Evolutionary conservation across 345 rosid species (phyloP), one percentile per base, ranked within the genome.

Genomic region (Gossypium australe): DNA sequence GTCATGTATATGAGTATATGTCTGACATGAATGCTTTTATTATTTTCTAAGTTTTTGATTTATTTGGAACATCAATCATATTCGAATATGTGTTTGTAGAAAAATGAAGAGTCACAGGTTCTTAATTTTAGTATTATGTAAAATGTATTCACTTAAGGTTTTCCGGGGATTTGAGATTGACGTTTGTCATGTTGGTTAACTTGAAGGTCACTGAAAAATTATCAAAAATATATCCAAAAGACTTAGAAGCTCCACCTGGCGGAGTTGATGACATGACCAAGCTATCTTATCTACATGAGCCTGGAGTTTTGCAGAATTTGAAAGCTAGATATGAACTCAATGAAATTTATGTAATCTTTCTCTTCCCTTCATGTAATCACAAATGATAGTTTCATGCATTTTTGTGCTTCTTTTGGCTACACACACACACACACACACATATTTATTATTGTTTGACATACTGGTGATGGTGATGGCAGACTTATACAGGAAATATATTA

Each of bases 201-300:
- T 58, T 72, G 62, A 79, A 94, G 97, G 60, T 94, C 70, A 89
- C 85, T 38, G 88, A 90, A 66, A 87, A 82, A 38, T 67, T 94
- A 72, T 86, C 97, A 43, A 92, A 86, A 80, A 67, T 90, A 77
- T 90, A 87, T 71, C 98, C 98, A 12, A 90, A 90, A 57, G 98
- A 94, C 78, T 80, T 85, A 80, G 98, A 94, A 86, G 97, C 97
- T 76, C 94, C 97, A 18, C 84, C 95, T 24, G 98, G 96, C 45
- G 98, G 98, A 60, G 97, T 94, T 75, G 98, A 94, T 90, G 98
- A 92, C 85, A 94, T 94, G 98, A 92, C 97, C 72, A 94, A 92
- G 84, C 88, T 94, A 11, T 94, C 98, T 16, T 94, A 94, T 79
- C 78, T 94, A 80, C 98, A 94, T 25, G 98, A 94, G 83, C 98